Evolutionary conservation across 2,329 filamentous ascomycete genomes (phyloP).

Genomic region (Arthrobotrys megalospora): DNA sequence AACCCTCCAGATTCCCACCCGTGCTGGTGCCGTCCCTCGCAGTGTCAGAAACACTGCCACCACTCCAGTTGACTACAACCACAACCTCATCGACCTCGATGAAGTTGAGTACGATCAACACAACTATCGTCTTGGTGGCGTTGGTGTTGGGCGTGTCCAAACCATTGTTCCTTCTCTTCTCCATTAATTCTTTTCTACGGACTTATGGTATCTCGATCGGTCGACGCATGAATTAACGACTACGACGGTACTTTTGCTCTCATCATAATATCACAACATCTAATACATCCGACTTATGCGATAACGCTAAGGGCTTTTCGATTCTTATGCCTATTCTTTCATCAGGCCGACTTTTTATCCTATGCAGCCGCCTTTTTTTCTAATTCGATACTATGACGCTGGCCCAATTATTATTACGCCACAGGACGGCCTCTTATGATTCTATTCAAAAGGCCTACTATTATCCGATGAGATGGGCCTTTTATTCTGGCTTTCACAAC

Average conservation of each 20-base stretch:
- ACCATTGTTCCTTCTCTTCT: constrained; percentile 5
- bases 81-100: constrained; percentile 13
- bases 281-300: neutral
- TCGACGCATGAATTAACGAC: constrained; percentile 1
- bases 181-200: neutral
- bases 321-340: neutral
- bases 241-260: neutral
- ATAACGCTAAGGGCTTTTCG: neutral
- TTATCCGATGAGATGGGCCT: neutral
- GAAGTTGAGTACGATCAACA: constrained; percentile 15
- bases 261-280: too few species aligned
- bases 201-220: constrained; percentile 3
- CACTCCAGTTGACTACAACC: constrained; percentile 24
- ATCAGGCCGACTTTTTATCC: neutral
- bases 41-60: neutral
- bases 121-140: constrained; percentile 32
- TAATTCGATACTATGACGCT: too few species aligned
- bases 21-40: neutral
- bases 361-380: too few species aligned
- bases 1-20: constrained; percentile 21
- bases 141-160: constrained; percentile 19
- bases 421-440: neutral
- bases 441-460: neutral
- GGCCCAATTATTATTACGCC: neutral
- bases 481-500: neutral